Evolutionary conservation across 208 protist genomes (phyloP).

Genomic region (Tritrichomonas foetus): DNA sequence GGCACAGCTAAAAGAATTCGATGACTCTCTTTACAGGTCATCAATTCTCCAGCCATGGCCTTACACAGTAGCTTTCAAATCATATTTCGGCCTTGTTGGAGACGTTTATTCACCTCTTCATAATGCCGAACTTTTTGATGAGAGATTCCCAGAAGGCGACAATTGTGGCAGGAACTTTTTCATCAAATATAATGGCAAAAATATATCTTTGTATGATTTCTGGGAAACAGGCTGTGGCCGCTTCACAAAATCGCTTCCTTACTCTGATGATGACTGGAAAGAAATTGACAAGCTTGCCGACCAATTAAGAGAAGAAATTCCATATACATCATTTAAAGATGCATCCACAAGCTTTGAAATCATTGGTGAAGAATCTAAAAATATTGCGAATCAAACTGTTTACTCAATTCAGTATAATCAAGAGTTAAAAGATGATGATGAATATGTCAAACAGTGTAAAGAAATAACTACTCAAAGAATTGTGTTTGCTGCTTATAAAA

Average conservation of each 20-base stretch:
- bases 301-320: not conserved
- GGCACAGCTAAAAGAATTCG: not conserved
- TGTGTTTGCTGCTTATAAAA: not conserved
- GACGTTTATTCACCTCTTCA: not conserved
- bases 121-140: not conserved
- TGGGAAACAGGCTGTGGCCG: conserved; percentile 11
- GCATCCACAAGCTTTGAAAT: not conserved
- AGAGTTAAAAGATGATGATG: not conserved
- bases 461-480: conserved; percentile 28
- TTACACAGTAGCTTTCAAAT: not conserved
- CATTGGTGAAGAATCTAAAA: not conserved
- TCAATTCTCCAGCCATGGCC: not conserved
- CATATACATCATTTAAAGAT: not conserved
- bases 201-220: not conserved
- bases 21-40: not conserved
- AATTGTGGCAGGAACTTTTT: not conserved
- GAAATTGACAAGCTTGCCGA: not conserved
- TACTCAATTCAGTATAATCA: not conserved
- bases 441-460: not conserved
- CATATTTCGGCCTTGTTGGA: not conserved
- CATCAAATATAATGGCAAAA: not conserved
- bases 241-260: not conserved
- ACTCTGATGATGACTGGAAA: not conserved
- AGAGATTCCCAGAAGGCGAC: not conserved
- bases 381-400: not conserved